Evolutionary conservation across 202 grass and related monocot genomes (phyloP), one percentile per base, ranked within the genome.

Genomic region (Eragrostis tef): DNA sequence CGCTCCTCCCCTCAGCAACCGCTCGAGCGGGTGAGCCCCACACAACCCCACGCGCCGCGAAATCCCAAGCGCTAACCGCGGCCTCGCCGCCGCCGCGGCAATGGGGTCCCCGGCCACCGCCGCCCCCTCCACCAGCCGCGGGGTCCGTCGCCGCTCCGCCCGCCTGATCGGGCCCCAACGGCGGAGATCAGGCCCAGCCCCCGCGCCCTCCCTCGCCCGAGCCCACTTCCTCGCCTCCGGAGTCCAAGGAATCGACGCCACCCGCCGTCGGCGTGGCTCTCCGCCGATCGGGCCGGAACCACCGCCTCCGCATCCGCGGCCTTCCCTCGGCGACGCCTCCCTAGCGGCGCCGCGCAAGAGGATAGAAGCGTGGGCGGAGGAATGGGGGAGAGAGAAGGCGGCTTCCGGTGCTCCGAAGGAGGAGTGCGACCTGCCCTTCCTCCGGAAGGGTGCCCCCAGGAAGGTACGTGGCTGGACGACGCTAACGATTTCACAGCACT

Each of bases 371-470:
- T 77, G 46, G 61, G 73, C 43, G 42, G 83, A 77, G 49, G 83
- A 82, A 31, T 89, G 83, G 87, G 59, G 4, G 9, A 34, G 16
- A 31, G 66, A 12, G 34, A 86, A 86, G 49, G 73, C 64, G 31
- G 83, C 58, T 6, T 67, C 43, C 0, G 87, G 87, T 34, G 83
- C 49, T 6, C n/a, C 67, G 2, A 9, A 72, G 67, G 87, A 89
- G 59, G 87, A 89, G 9, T 86, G 78, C 83, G 58, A 73, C 66
- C 83, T 89, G n/a, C 83, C 83, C 14, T 89, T 89, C 74, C 87
- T 82, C 66, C 78, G 27, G 13, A 86, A 73, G n/a, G 78, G 73
- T 24, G 73, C 78, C n/a, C 78, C 87, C 19, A 89, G 67, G 78
- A 89, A 82, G 87, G 83, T 89, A 65, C 7, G 54, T 34, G 10